Percentiles rank a stretch among this genome's conserved stretches.
phyloP scores from a whole-genome alignment of 495 filamentous ascomycete species.

The Aspergillus wentii region DNA sequence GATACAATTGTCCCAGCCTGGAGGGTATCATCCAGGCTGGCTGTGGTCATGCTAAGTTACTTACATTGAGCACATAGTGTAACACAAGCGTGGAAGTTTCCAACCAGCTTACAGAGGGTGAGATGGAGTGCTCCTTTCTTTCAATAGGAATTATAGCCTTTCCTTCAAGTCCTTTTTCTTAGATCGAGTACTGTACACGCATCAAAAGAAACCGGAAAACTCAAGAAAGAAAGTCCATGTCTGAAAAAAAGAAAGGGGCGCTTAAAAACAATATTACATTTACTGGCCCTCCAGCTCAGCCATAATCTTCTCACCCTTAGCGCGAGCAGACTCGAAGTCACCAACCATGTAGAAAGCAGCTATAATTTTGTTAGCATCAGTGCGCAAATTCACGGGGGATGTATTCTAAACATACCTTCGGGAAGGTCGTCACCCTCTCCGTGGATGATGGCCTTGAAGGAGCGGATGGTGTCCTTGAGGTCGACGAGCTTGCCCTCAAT shows the following conservation, averaged over 20 bases:
- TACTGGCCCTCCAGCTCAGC: conserved; percentile 82
- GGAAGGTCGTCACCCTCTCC: conserved; percentile 95
- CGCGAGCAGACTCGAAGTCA: conserved; percentile 84
- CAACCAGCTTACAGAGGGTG: conserved; percentile 22
- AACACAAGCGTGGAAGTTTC: conserved; percentile 35
- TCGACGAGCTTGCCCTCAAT: conserved; percentile 97
- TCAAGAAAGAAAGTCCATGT: conserved; percentile 26
- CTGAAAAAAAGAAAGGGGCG: conserved; percentile 28
- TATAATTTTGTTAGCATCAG: conserved; percentile 14
- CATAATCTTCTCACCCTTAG: conserved; percentile 99
- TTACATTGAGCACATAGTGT: conserved; percentile 45
- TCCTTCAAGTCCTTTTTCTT: conserved; percentile 35
- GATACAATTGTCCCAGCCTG: conserved; percentile 34
- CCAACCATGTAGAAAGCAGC: conserved; percentile 98
- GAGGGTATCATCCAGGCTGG: conserved; percentile 24
- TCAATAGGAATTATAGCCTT: conserved; percentile 10
- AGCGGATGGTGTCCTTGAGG: conserved; percentile 94
- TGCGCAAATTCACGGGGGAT: neutral
- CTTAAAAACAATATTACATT: conserved; percentile 45
- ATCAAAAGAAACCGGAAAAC: conserved; percentile 35
- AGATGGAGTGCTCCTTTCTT: conserved; percentile 14
- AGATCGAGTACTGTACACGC: conserved; percentile 46
- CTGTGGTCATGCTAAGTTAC: conserved; percentile 39
- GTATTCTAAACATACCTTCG: conserved; percentile 64
- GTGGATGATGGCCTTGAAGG: conserved; percentile 95